Base-by-base conservation (phyloP, 2,329 filamentous ascomycete species). In the Pestalotiopsis sp. region DNA sequence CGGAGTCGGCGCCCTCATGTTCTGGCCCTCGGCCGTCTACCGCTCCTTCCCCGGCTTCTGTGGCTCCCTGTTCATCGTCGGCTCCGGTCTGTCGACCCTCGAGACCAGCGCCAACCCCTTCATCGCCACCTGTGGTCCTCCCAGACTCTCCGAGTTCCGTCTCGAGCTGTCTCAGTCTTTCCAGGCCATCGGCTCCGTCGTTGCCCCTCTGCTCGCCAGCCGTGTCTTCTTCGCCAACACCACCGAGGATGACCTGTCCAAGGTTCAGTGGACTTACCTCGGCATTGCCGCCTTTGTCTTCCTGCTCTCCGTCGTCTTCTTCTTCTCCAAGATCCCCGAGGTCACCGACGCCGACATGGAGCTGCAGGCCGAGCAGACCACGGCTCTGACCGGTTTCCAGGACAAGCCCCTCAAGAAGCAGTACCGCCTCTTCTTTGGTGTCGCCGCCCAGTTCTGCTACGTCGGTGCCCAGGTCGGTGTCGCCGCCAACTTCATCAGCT, bases 281-380 rank as follows among this genome's bases (percentile, higher is more conserved):
- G 65, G 65, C 7, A 66, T 66, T 31, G 65, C 65, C 58, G 65
- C 65, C 52, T 66, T 66, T 14, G 65, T 66, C 52, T 66, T 66
- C 65, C 31, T 59, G n/a, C 65, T 66, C n/a, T 27, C 65, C 52
- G 31, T 66, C 11, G 65, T 66, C 31, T 66, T 66, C 65, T 66
- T 23, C 65, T 66, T 66, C 65, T 59, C 65, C 17, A 52, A 52
- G 27, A 59, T 66, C 38, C 65, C 65, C 65, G 65, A 66, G 27
- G 65, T 66, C 56, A 66, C 65, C n/a, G 65, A 66, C 13, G 65
- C 65, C 65, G 65, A 66, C 40, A 66, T 66, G 65, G 65, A 66
- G 56, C 56, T 66, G 17, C 65, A 66, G 56, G 65, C 65, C 14
- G 65, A 66, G 56, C 65, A 66, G 56, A 59, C 65, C 14, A 66